Evolutionary conservation across 2,329 filamentous ascomycete species (phyloP).

Genomic region (Venturia aucupariae): DNA sequence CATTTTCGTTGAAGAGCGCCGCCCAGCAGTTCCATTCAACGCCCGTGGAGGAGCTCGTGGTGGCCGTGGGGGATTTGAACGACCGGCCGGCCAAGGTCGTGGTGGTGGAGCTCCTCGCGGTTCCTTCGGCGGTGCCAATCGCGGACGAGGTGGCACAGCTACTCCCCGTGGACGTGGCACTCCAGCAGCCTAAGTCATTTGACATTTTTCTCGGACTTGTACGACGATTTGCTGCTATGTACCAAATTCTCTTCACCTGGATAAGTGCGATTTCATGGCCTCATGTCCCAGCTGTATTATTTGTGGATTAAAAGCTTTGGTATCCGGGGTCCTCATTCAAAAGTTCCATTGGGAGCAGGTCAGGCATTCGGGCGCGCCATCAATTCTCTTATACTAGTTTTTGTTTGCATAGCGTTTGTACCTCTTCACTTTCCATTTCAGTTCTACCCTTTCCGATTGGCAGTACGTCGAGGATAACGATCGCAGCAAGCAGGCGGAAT

Average conservation of each 20-base stretch:
- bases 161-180: slow-evolving; percentile 22
- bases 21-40: slow-evolving; percentile 41
- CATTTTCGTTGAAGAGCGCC: slow-evolving; percentile 82
- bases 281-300: background rate
- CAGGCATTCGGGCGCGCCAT: background rate
- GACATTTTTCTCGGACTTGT: background rate
- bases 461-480: background rate
- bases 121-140: slow-evolving; percentile 58
- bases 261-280: background rate
- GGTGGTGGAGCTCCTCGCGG: slow-evolving; percentile 57
- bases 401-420: slow-evolving; percentile 9
- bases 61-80: slow-evolving; percentile 45
- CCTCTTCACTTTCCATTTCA: background rate
- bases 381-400: background rate
- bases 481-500: background rate
- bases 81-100: slow-evolving; percentile 54
- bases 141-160: slow-evolving; percentile 49
- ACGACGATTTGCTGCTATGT: background rate
- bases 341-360: background rate
- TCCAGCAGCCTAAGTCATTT: background rate
- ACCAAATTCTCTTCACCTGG: background rate
- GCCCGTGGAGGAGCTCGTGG: slow-evolving; percentile 33
- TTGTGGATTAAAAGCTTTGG: background rate
- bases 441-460: background rate
- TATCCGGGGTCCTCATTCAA: background rate